Evolutionary conservation across 2,329 filamentous ascomycete species (phyloP), one percentile per base, ranked within the genome.

Genomic region (Fonsecaea multimorphosa): DNA sequence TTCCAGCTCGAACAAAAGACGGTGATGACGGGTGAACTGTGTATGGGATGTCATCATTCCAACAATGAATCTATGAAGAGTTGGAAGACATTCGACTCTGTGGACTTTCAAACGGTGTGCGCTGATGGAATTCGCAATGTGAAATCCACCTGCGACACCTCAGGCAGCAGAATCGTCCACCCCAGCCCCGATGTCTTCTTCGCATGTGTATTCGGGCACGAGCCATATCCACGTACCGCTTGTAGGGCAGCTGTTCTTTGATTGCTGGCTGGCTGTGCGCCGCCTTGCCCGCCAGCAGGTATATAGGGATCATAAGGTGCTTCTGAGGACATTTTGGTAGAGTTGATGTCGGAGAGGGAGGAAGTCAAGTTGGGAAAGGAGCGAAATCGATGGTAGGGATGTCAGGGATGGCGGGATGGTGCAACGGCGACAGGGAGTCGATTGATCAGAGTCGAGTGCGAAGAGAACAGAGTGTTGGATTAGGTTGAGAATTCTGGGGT

Each of bases 301-400:
- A 94, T 93, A 82, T 95, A 96, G 70, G 92, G 92, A 81, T 96
- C 92, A 81, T 96, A 96, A 72, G 91, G 91, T 74, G 84, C 81
- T 75, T 87, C 82, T 73, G 81, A 81, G 75, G 83, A 82, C 85
- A 87, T 87, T 74, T 79, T 73, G 65, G 67, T 54, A 49, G 61
- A 67, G 71, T 7, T 46, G 58, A 34, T 44, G 19, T 34, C 34
- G 51, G 49, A 54, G 24, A 24, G 31, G 55, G 63, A 22, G 36
- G 16, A 44, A 22, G 31, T 51, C 19, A 40, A 34, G 58, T 16
- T 40, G 52, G 36, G 49, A 59, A 62, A 60, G 60, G 55, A 57
- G 61, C 44, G 38, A 57, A 38, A 14, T 58, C 24, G 40, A 24
- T 57, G 46, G 34, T 54, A 4, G 32, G 19, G 29, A 46, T 29